Conservation (phyloP, 805 yeast species). For the Saturnispora dispora region DNA sequence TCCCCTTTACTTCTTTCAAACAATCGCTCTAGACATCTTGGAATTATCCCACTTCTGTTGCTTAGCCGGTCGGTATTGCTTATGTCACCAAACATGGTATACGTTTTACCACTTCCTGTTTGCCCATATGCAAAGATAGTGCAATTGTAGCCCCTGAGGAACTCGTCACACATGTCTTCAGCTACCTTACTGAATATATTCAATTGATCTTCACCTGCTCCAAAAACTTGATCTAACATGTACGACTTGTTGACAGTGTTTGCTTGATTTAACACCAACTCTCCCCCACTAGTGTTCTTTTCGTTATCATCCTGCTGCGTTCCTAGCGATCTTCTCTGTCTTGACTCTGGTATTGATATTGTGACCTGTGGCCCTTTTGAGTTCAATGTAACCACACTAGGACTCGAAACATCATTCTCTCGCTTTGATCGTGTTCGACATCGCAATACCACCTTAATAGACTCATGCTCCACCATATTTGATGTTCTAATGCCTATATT, state of each 20-base stretch:
- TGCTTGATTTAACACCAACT: conserved; percentile 2
- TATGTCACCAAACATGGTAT: conserved; percentile 46
- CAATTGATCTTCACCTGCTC: conserved; percentile 43
- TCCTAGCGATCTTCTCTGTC: neutral
- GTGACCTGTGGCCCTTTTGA: conserved; percentile 19
- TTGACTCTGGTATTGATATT: conserved; percentile 7
- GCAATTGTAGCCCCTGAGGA: conserved; percentile 43
- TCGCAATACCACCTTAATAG: conserved; percentile 45
- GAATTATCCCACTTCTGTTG: conserved; percentile 38
- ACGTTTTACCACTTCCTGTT: conserved; percentile 54
- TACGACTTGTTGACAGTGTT: conserved; percentile 26
- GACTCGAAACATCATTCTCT: conserved; percentile 37
- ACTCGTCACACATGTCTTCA: conserved; percentile 38
- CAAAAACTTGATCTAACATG: conserved; percentile 48
- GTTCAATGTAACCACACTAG: conserved; percentile 40
- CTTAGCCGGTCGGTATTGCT: neutral
- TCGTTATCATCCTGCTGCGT: neutral
- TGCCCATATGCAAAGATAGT: conserved; percentile 54
- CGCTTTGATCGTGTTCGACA: conserved; percentile 42
- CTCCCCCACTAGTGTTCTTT: neutral
- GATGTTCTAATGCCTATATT: neutral
- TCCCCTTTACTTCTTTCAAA: conserved; percentile 33
- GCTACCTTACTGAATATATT: conserved; percentile 38
- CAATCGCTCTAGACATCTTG: conserved; percentile 36
- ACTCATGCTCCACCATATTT: conserved; percentile 15